Evolutionary conservation across 345 rosid genomes (phyloP).

Genomic region (Nephelium lappaceum): DNA sequence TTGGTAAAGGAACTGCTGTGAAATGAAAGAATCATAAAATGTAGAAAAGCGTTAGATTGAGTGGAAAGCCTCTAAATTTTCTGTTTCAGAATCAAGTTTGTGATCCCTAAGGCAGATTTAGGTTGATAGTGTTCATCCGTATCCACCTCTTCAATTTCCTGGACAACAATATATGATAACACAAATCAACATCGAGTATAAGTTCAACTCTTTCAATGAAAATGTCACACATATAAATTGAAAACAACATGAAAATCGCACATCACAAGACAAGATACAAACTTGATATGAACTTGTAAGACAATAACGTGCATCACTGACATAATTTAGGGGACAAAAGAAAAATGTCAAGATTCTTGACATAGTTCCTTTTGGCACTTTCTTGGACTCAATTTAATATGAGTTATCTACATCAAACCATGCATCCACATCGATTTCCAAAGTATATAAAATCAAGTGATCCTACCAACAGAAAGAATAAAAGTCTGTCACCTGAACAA

Average conservation of each 20-base stretch:
- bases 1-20: background rate
- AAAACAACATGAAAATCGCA: background rate
- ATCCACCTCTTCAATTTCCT: constrained; percentile 98
- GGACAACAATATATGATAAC: constrained; percentile 19
- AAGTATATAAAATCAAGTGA: background rate
- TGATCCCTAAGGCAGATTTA: constrained; percentile 67
- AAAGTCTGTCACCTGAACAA: constrained; percentile 48
- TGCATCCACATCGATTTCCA: background rate
- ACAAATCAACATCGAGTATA: constrained; percentile 1
- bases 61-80: constrained; percentile 40
- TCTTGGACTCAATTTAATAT: background rate
- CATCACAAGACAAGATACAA: background rate
- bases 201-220: background rate
- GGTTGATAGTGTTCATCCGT: constrained; percentile 90
- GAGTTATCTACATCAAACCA: background rate
- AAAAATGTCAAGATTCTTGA: no score
- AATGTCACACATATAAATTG: background rate
- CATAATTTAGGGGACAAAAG: background rate
- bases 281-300: background rate
- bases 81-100: constrained; percentile 51
- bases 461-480: background rate
- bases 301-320: background rate
- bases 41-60: constrained; percentile 1
- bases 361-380: background rate
- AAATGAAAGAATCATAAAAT: background rate